Evolutionary conservation across 2,329 filamentous ascomycete genomes (phyloP).

Genomic region (Fusarium luffae): DNA sequence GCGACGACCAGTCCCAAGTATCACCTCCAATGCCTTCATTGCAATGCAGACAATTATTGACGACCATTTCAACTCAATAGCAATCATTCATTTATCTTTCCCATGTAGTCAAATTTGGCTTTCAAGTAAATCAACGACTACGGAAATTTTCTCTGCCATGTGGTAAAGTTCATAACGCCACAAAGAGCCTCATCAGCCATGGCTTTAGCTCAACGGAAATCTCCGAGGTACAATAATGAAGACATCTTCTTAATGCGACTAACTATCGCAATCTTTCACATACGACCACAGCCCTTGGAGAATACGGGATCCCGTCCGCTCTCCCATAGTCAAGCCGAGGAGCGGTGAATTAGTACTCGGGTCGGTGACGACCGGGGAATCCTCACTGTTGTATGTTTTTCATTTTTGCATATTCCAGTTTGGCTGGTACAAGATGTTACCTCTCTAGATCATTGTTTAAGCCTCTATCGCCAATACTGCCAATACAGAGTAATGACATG

Average conservation of each 20-base stretch:
- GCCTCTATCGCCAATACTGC: no score
- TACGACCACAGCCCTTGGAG: conserved; percentile 26
- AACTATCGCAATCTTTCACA: not conserved
- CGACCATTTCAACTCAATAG: not conserved
- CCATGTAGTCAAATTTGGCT: not conserved
- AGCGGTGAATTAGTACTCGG: conserved; percentile 23
- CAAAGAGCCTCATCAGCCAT: conserved; percentile 9
- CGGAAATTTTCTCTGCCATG: not conserved
- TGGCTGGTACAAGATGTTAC: no score
- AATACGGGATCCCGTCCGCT: conserved; percentile 33
- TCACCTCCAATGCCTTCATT: not conserved
- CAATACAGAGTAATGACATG: no score
- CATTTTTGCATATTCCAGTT: not conserved
- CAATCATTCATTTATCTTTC: accelerated
- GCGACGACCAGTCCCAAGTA: accelerated
- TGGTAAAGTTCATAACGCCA: conserved; percentile 3
- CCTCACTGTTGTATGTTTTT: conserved; percentile 24
- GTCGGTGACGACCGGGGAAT: conserved; percentile 26
- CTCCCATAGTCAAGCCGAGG: conserved; percentile 19
- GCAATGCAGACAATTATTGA: not conserved
- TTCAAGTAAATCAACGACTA: not conserved
- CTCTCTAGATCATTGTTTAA: no score
- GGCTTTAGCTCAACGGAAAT: not conserved
- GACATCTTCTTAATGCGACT: not conserved
- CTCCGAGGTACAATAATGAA: not conserved